Evolutionary conservation across 345 rosid genomes (phyloP), one percentile per base, ranked within the genome.

Genomic region (Eucalyptus virginea): DNA sequence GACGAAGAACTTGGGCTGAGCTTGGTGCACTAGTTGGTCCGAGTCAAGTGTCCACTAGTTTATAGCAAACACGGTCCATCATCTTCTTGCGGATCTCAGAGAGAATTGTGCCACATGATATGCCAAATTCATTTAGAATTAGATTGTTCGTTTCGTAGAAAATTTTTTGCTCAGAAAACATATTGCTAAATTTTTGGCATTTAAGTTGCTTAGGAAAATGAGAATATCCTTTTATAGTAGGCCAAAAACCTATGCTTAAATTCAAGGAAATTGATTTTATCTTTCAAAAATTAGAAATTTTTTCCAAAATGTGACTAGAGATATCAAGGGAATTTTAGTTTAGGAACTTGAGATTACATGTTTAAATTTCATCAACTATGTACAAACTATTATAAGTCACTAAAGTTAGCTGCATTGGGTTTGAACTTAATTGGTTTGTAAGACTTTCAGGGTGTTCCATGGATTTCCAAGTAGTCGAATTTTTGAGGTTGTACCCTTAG

Each of bases 401-500:
- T 72, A 37, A 26, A 72, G 44, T 15, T 23, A 72, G 42, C 11
- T 34, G 5, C 3, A 37, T 18, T 5, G 8, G 26, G 81, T 26
- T 0, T 9, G 13, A 37, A 19, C 44, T 72, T 34, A 72, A 32
- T 69, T 0, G 0, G 24, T 69, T 32, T 2, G 37, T 32, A 17
- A n/a, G 6, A 69, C 12, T 32, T 72, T 23, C 6, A 19, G 0
- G 45, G 28, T 19, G 10, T 37, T 37, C 5, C 45, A 72, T 19
- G 15, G 14, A 34, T 12, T 37, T 72, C 28, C 6, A 72, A 72
- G 8, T 1, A 65, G 19, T n/a, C 0, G 6, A n/a, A 65, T 19
- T 21, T n/a, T 2, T 1, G 1, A n/a, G 37, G 72, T 15, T 0
- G 37, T 65, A 3, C 21, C 37, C 10, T 65, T 15, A 15, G 10